phyloP scores from a whole-genome alignment of 2,329 filamentous ascomycete species.

The Beauveria pseudobassiana region DNA sequence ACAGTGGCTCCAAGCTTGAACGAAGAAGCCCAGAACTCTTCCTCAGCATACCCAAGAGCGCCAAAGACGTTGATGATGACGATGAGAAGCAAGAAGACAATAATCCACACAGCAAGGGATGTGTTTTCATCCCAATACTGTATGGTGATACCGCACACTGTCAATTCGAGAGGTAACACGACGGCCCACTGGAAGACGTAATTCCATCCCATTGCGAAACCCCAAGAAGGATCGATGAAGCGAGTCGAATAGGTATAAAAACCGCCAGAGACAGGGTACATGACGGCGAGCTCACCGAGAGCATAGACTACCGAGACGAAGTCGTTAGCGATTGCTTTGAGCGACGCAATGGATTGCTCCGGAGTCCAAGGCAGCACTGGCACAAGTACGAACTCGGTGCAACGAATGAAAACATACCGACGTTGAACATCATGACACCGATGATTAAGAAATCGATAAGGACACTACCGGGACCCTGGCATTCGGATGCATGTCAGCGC shows the following conservation, averaged over 20 bases:
- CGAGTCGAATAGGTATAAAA: constrained; percentile 56
- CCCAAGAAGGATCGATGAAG: constrained; percentile 55
- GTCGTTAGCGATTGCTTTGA: neutral
- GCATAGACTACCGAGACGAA: constrained; percentile 38
- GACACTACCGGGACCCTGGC: constrained; percentile 32
- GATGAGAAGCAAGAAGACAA: constrained; percentile 42
- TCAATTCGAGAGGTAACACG: constrained; percentile 43
- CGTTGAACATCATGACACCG: constrained; percentile 55
- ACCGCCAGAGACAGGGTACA: constrained; percentile 55
- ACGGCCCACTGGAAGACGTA: constrained; percentile 43
- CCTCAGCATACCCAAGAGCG: constrained; percentile 44
- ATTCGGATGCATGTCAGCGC: constrained; percentile 2
- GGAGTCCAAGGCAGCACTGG: neutral
- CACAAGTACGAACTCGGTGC: neutral
- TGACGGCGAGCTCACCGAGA: constrained; percentile 53
- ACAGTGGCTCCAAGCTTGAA: constrained; percentile 51
- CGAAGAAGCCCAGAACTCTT: constrained; percentile 48
- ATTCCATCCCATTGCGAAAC: constrained; percentile 46
- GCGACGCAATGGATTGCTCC: neutral
- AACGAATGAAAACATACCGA: constrained; percentile 22
- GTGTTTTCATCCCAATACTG: constrained; percentile 42
- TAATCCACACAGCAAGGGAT: constrained; percentile 44
- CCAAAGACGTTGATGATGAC: constrained; percentile 48
- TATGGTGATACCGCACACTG: constrained; percentile 43
- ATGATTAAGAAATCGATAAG: constrained; percentile 47